Base-by-base conservation (phyloP, 345 rosid species). In the Lepidium sativum region DNA sequence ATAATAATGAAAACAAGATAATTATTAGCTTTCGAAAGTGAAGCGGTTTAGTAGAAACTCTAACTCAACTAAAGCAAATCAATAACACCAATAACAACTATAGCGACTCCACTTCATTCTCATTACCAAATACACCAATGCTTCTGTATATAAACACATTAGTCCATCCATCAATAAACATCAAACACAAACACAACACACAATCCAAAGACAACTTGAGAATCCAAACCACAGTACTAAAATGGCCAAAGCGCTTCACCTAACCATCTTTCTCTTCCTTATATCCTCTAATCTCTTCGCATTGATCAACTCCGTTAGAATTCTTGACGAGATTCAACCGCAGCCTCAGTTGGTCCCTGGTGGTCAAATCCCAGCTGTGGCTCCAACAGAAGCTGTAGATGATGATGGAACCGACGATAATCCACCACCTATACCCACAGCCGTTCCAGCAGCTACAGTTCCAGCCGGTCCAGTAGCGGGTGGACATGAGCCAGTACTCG, bases 261-360 rank as follows among this genome's bases (percentile, higher is more conserved):
- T 69, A 21, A 60, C 65, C 10, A 18, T 78, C 73, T 61, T 15
- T 54, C 47, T 90, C 51, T 61, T 83, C 39, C 54, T 86, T 63
- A 27, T 86, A 32, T 80, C 77, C 38, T 66, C 31, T 44, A 65
- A 63, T 59, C 65, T 70, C 67, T 54, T 83, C 13, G 58, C 64
- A 12, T 58, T 55, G 4, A 83, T 78, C 69, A 63, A 67, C 68
- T 82, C 85, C 0, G 86, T 85, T 9, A 83, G 96, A 76, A 25
- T 84, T 45, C 89, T 91, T 7, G 90, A 82, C 38, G 77, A 84
- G 33, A 75, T 74, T 44, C 81, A 72, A 33, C 66, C 72, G 1
- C 79, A 80, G 49, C 33, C 78, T 32, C 81, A 79, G 43, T 44
- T 77, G 3, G 60, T 80, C 49, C 72, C 80, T 38, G 41, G 81